A percentile compares a stretch with the other conserved stretches of the same genome.
phyloP scores from a whole-genome alignment of 2,329 filamentous ascomycete genomes.

The Fusarium concolor region DNA sequence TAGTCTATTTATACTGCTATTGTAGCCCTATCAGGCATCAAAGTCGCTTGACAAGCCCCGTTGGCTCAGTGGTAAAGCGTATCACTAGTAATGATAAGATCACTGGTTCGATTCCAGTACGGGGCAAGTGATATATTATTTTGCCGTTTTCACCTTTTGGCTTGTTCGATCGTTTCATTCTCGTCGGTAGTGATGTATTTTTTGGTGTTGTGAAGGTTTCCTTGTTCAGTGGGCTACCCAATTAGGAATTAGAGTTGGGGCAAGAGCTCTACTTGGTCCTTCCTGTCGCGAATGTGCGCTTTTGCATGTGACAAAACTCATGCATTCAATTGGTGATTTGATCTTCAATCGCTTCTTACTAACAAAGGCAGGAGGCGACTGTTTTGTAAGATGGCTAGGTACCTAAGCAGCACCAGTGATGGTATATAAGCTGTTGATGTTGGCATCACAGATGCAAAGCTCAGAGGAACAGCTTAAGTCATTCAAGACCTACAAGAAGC shows the following conservation, averaged over 20 bases:
- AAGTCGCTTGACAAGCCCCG: conserved; percentile 31
- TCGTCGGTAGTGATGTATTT: neutral
- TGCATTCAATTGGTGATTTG: neutral
- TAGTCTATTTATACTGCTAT: neutral
- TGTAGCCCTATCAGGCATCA: fast-evolving
- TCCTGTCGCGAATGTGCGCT: neutral
- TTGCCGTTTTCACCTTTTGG: neutral
- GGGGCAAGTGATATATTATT: conserved; percentile 35
- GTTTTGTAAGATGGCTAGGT: neutral
- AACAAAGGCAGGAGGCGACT: neutral
- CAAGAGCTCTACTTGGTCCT: neutral
- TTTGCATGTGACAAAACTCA: neutral
- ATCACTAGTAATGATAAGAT: conserved; percentile 54
- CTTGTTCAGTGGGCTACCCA: neutral
- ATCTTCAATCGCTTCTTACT: neutral
- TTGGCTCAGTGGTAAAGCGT: conserved; percentile 54
- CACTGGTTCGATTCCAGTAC: conserved; percentile 52
- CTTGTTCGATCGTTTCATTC: neutral
- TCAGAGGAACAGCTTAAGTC: neutral
- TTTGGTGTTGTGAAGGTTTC: neutral
- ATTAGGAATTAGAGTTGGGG: neutral
- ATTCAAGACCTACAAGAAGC: neutral
- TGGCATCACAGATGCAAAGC: neutral
- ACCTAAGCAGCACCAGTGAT: too few relatives aligned
- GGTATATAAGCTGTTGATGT: neutral